A percentile compares a stretch with the other conserved stretches of the same genome.
These are phyloP conservation scores for Clavispora fructus DNA, from an alignment of 805 yeast species.

Conservation along the genomic window DNA sequence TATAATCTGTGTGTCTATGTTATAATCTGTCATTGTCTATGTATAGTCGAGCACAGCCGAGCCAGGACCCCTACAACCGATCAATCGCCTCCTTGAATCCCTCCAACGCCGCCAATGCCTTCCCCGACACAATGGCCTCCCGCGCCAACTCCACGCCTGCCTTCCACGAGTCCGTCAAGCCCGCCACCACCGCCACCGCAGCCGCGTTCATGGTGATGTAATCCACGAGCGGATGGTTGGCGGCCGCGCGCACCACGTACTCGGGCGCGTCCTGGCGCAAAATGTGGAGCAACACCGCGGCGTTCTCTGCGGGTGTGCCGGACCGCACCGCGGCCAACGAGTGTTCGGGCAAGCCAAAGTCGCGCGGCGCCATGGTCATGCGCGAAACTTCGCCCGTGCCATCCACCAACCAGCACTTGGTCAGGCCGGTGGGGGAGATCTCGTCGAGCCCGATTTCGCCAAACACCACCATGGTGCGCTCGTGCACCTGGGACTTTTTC, in stretches of 20 bases:
- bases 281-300: conserved; percentile 45
- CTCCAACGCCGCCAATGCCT: conserved; percentile 57
- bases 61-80: neutral
- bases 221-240: conserved; percentile 64
- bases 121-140: conserved; percentile 59
- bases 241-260: conserved; percentile 38
- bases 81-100: conserved; percentile 35
- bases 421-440: conserved; percentile 81
- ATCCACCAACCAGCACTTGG: conserved; percentile 72
- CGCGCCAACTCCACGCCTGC: conserved; percentile 75
- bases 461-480: conserved; percentile 79
- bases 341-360: conserved; percentile 79
- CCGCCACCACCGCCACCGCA: conserved; percentile 77
- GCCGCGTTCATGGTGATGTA: conserved; percentile 88
- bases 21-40: too few species aligned
- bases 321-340: conserved; percentile 62
- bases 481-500: conserved; percentile 38
- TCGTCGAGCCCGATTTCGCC: conserved; percentile 92
- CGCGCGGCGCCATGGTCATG: conserved; percentile 56
- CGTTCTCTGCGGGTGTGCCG: conserved; percentile 86
- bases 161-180: conserved; percentile 62
- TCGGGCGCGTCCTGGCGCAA: conserved; percentile 41
- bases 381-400: conserved; percentile 37
- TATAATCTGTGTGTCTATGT: too few species aligned
- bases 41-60: too few species aligned